These are phyloP conservation scores for Volvox carteri DNA, from an alignment of 163 green algal species.

Conservation along the genomic window DNA sequence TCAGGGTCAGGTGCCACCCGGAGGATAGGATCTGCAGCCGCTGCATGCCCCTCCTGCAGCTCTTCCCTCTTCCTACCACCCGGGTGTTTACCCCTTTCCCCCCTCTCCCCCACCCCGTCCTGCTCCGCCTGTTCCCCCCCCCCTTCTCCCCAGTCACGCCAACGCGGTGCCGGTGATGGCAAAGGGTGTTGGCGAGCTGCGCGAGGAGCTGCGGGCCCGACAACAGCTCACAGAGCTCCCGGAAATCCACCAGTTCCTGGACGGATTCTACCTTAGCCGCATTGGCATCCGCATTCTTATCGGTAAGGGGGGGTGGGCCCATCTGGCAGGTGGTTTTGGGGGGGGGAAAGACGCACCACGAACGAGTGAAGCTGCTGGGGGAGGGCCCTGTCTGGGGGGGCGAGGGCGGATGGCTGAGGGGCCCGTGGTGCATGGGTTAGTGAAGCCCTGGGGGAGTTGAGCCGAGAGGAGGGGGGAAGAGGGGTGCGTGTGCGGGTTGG, in stretches of 20 bases:
- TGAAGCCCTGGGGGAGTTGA: not conserved
- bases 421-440: not conserved
- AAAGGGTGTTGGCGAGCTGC: slow-evolving; percentile 59
- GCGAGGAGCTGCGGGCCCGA: slow-evolving; percentile 50
- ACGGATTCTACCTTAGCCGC: slow-evolving; percentile 97
- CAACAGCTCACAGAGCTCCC: slow-evolving; percentile 82
- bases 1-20: no score
- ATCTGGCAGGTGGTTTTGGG: not conserved
- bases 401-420: not conserved
- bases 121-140: no score
- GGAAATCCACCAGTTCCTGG: slow-evolving; percentile 96
- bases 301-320: not conserved
- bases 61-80: no score
- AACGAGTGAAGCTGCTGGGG: not conserved
- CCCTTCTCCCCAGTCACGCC: slow-evolving; percentile 74
- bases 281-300: slow-evolving; percentile 94
- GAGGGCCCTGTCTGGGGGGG: not conserved
- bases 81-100: no score
- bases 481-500: not conserved
- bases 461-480: not conserved
- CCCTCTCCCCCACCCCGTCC: no score
- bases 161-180: slow-evolving; percentile 95
- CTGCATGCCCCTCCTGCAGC: no score
- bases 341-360: not conserved
- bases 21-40: no score